Evolutionary conservation across 176 grass and related monocot species (phyloP).

Genomic region (Elymus sibiricus): DNA sequence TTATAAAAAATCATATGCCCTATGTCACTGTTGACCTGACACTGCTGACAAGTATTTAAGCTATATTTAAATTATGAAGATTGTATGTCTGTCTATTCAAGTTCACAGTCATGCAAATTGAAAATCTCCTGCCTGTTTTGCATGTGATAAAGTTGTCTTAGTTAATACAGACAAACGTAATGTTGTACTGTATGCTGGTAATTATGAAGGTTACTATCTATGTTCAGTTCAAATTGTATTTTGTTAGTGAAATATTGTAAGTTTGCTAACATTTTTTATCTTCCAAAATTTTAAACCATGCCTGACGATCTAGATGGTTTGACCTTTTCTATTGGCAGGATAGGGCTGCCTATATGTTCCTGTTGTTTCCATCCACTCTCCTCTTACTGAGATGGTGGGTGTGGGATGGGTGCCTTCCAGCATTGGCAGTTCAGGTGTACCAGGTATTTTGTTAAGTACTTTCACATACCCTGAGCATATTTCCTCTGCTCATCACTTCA

Average conservation of each 20-base stretch:
- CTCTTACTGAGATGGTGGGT: too few species aligned
- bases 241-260: too few species aligned
- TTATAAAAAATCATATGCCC: neutral
- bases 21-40: neutral
- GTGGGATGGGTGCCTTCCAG: too few species aligned
- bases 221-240: neutral
- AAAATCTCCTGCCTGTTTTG: slow-evolving; percentile 14
- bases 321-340: too few species aligned
- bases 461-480: slow-evolving; percentile 2
- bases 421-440: too few species aligned
- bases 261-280: too few species aligned
- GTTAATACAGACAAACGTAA: neutral
- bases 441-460: neutral
- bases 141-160: neutral
- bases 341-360: too few species aligned
- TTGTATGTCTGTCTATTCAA: neutral
- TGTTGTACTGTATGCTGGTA: neutral
- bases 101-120: neutral
- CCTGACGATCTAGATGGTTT: too few species aligned
- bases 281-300: too few species aligned
- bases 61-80: neutral
- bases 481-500: neutral
- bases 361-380: too few species aligned
- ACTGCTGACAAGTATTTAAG: neutral
- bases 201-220: neutral